Evolutionary conservation across 352 stramenopile genomes (phyloP).

Genomic region (Pythium biforme): DNA sequence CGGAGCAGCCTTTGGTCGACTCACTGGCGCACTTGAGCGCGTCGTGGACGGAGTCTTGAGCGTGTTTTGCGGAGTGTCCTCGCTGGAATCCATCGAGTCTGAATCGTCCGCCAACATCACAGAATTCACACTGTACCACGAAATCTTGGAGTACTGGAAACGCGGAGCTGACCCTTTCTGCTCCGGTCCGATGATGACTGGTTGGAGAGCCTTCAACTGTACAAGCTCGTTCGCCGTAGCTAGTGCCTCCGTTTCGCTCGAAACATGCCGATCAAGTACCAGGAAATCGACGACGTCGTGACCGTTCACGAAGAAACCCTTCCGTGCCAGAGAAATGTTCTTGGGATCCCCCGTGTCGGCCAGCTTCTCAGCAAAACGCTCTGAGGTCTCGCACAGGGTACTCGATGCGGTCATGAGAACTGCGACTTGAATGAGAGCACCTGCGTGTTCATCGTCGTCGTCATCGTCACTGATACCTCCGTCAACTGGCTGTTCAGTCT

Average conservation of each 20-base stretch:
- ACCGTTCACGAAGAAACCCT: conserved; percentile 78
- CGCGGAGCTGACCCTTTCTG: conserved; percentile 20
- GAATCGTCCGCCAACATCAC: conserved; percentile 72
- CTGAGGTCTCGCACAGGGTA: conserved; percentile 56
- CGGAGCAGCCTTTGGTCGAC: conserved; percentile 26
- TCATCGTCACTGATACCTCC: conserved; percentile 42
- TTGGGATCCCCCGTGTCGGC: conserved; percentile 32
- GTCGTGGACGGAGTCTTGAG: conserved; percentile 32
- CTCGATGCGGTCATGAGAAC: conserved; percentile 74
- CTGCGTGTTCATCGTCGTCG: conserved; percentile 52
- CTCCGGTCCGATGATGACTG: conserved; percentile 26
- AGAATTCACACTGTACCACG: conserved; percentile 81
- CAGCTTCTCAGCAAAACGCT: conserved; percentile 52
- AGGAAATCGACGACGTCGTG: conserved; percentile 77
- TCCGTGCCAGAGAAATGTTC: conserved; percentile 40
- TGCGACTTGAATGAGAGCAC: conserved; percentile 59
- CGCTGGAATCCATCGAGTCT: conserved; percentile 68
- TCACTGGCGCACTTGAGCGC: conserved; percentile 24
- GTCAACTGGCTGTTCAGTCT: conserved; percentile 40
- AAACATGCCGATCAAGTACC: conserved; percentile 49
- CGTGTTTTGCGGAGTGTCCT: conserved; percentile 36
- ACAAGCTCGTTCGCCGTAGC: conserved; percentile 77
- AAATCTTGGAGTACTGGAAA: conserved; percentile 76
- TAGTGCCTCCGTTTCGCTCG: conserved; percentile 63
- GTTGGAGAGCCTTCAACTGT: conserved; percentile 61